phyloP scores from a whole-genome alignment of 805 yeast species.

The Lachancea thermotolerans region DNA sequence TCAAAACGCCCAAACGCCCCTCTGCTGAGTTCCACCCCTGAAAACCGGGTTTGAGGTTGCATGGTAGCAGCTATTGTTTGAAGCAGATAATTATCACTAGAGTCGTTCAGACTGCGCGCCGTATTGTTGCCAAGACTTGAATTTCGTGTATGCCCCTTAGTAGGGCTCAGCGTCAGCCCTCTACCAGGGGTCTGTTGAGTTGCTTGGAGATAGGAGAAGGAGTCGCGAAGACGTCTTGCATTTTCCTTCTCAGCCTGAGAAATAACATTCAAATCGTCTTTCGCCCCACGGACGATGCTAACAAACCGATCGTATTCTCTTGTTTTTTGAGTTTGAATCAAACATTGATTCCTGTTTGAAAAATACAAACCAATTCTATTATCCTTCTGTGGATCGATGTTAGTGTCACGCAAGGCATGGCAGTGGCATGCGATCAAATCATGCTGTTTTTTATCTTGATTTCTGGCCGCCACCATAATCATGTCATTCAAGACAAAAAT shows the following conservation, averaged over 20 bases:
- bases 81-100: conserved; percentile 33
- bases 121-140: conserved; percentile 6
- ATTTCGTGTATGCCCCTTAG: conserved; percentile 30
- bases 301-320: conserved; percentile 36
- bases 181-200: conserved; percentile 31
- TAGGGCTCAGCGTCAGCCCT: conserved; percentile 27
- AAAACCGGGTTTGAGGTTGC: conserved; percentile 51
- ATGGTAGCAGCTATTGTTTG: conserved; percentile 56
- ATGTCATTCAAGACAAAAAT: conserved; percentile 73
- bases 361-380: conserved; percentile 18
- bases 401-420: conserved; percentile 65
- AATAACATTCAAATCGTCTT: conserved; percentile 51
- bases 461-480: conserved; percentile 64
- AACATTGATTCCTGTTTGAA: conserved; percentile 11
- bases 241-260: conserved; percentile 43
- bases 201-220: conserved; percentile 36
- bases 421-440: conserved; percentile 65
- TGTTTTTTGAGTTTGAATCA: conserved; percentile 23
- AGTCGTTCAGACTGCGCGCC: conserved; percentile 9
- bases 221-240: conserved; percentile 39
- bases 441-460: conserved; percentile 29
- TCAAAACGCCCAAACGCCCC: conserved; percentile 48
- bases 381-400: conserved; percentile 31
- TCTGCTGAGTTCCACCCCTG: conserved; percentile 39
- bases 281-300: conserved; percentile 53